Evolutionary conservation across 192 early-diverging fungal genomes (phyloP), one percentile per base, ranked within the genome.

Genomic region (Coemansia aciculifera): DNA sequence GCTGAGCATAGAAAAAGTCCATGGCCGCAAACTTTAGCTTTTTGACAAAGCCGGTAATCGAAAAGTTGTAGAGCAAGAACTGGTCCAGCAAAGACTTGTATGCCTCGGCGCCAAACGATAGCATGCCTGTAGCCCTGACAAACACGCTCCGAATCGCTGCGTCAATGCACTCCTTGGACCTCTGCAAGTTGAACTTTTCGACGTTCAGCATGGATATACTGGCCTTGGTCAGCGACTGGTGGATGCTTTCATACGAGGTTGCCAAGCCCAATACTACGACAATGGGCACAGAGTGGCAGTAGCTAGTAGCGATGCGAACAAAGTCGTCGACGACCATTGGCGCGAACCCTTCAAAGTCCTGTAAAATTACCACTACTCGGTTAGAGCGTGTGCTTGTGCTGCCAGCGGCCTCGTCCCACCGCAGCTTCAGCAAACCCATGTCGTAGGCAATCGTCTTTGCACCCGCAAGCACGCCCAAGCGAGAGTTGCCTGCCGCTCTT

Each of bases 271-370:
- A 83, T 0, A 97, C 63, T 15, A 95, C 72, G 1, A 92, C 87
- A 64, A 98, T 88, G 2, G 94, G 94, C 29, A 95, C 78, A 34
- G 75, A 71, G 34, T 83, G 71, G 54, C 86, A 85, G 77, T 93
- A 93, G 62, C 89, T 84, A 68, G 91, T 91, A 40, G 71, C 70
- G 29, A 76, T 68, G 19, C 83, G 85, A 59, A 95, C 85, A 68
- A 95, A 86, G 64, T 92, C 88, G 62, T 93, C 86, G 5, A 95
- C 84, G 0, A 94, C 80, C 13, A 70, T 68, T 7, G 89, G 84
- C 37, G 88, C 84, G 61, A 97, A 95, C 43, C 89, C 85, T 69
- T 97, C 95, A 79, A 94, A 92, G 69, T 97, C 93, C 66, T 94
- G 90, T 51, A 97, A 66, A 32, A 94, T 88, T 24, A 95, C 72